A percentile compares a stretch with the other conserved stretches of the same genome.
phyloP scores from a whole-genome alignment of 2,329 filamentous ascomycete genomes.

The Penicillium digitatum region DNA sequence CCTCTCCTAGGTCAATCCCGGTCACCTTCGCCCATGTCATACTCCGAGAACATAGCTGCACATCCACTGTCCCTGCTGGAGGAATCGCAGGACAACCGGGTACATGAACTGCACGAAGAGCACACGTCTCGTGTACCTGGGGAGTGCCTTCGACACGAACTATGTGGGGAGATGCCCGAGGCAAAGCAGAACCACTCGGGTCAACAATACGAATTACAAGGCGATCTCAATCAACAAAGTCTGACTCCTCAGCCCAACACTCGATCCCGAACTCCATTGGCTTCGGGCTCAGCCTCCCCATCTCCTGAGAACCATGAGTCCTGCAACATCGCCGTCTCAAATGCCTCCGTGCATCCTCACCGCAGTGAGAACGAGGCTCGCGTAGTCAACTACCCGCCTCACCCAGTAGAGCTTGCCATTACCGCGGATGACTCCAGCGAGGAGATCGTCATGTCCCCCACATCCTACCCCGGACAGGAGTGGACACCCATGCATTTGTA shows the following conservation, averaged over 20 bases:
- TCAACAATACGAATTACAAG: neutral
- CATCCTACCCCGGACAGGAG: conserved; percentile 48
- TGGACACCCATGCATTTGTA: conserved; percentile 36
- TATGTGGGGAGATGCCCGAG: neutral
- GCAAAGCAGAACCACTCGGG: neutral
- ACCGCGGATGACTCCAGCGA: conserved; percentile 41
- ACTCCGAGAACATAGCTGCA: neutral
- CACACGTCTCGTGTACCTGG: neutral
- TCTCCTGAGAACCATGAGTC: neutral
- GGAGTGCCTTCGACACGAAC: neutral
- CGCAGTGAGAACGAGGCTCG: conserved; percentile 20
- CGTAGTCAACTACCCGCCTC: conserved; percentile 19
- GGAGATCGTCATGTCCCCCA: conserved; percentile 48
- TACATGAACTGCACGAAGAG: neutral
- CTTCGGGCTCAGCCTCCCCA: neutral
- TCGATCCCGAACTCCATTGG: conserved; percentile 10
- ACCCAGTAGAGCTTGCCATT: conserved; percentile 36
- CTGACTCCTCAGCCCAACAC: conserved; percentile 4
- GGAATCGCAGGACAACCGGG: neutral
- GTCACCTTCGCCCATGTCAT: conserved; percentile 2
- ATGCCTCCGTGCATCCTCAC: conserved; percentile 15
- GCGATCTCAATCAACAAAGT: neutral
- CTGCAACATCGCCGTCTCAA: conserved; percentile 7
- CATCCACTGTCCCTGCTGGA: neutral
- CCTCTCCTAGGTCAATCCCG: conserved; percentile 2